A percentile compares a stretch with the other conserved stretches of the same genome.
Conservation (phyloP, 2,329 filamentous ascomycete genomes). For the Grosmannia penicillata region DNA sequence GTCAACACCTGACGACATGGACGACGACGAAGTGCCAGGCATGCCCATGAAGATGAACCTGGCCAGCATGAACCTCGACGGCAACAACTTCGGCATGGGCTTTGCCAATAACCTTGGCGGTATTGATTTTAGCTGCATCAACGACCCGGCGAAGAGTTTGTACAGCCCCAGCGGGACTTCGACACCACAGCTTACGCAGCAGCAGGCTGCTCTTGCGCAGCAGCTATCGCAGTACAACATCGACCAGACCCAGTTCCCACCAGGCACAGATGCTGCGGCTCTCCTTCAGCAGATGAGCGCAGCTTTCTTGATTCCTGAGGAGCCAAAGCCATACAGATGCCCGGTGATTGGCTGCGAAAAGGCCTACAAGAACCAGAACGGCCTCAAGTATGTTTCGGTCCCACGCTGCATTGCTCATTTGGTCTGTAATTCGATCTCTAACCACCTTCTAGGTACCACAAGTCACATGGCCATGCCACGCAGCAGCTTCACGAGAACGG, state of each 20-base stretch:
- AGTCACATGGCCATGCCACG: slow-evolving; percentile 84
- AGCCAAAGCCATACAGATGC: slow-evolving; percentile 95
- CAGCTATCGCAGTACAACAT: slow-evolving; percentile 60
- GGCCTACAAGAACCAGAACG: slow-evolving; percentile 99
- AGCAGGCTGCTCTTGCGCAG: slow-evolving; percentile 49
- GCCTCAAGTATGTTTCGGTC: slow-evolving; percentile 59
- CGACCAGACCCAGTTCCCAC: slow-evolving; percentile 59
- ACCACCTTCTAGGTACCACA: slow-evolving; percentile 39
- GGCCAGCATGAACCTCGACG: slow-evolving; percentile 43
- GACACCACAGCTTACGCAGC: slow-evolving; percentile 38
- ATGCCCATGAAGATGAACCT: slow-evolving; percentile 44
- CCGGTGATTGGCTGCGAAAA: slow-evolving; percentile 98
- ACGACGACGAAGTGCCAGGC: slow-evolving; percentile 59
- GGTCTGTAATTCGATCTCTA: slow-evolving; percentile 5
- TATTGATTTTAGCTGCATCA: slow-evolving; percentile 49
- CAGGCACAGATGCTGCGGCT: slow-evolving; percentile 54
- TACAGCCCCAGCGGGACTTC: slow-evolving; percentile 69
- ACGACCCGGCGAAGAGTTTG: slow-evolving; percentile 86
- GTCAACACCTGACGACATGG: slow-evolving; percentile 46
- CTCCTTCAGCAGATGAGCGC: slow-evolving; percentile 39
- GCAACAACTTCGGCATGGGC: slow-evolving; percentile 31
- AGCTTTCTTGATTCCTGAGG: slow-evolving; percentile 59
- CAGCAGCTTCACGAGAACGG: slow-evolving; percentile 94
- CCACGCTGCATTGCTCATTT: slow-evolving; percentile 2
- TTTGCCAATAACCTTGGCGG: slow-evolving; percentile 33